Evolutionary conservation across 805 yeast species (phyloP).

Genomic region (Nakazawaea molendinolei): DNA sequence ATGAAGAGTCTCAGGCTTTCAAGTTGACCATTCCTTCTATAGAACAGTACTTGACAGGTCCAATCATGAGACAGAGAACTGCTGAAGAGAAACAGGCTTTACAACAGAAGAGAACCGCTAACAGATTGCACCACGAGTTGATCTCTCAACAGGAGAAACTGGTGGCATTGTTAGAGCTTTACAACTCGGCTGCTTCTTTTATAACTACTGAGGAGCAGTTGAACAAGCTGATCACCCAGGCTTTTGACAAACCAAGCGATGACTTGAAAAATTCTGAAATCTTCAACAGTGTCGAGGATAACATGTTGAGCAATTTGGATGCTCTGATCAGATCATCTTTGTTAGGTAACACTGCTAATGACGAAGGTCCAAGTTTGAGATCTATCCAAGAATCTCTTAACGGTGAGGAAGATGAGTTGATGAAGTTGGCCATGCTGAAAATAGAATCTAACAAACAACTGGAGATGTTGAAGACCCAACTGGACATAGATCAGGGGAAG

Average conservation of each 20-base stretch:
- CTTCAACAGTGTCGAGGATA: constrained; percentile 5
- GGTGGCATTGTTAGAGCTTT: constrained; percentile 55
- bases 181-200: constrained; percentile 61
- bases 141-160: constrained; percentile 47
- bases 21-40: constrained; percentile 75
- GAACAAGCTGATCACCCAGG: constrained; percentile 47
- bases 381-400: constrained; percentile 7
- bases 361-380: constrained; percentile 10
- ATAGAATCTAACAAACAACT: neutral
- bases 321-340: constrained; percentile 2
- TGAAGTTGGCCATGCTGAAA: constrained; percentile 6
- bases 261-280: constrained; percentile 6
- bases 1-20: constrained; percentile 44
- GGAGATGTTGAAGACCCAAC: neutral
- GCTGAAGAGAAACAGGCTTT: constrained; percentile 57
- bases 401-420: constrained; percentile 9
- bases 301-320: constrained; percentile 8
- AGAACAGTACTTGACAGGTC: constrained; percentile 57
- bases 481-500: constrained; percentile 4
- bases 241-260: constrained; percentile 28
- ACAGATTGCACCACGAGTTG: constrained; percentile 52
- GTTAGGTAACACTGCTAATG: constrained; percentile 7
- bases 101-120: constrained; percentile 55
- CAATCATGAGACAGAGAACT: constrained; percentile 68
- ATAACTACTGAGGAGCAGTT: constrained; percentile 69